Base-by-base conservation (phyloP, 176 grass and related monocot genomes). In the Rhipidocladum racemiflorum region DNA sequence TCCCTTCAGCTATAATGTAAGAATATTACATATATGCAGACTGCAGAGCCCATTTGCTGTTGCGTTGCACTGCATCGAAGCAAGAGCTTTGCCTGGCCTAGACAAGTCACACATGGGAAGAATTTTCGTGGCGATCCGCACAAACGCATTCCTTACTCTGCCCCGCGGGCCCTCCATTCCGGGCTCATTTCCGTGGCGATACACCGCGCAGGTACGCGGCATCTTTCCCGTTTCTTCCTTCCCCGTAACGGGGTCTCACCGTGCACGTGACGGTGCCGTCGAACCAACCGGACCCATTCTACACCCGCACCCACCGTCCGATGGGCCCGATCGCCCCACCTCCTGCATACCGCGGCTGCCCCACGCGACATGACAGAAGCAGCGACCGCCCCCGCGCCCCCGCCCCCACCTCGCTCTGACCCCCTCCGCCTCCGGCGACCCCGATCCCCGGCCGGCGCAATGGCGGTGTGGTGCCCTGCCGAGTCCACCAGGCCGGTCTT, bases 401-500 rank as follows among this genome's bases (percentile, higher is more conserved):
- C 44, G 60, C 69, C 86, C 81, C 87, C 78, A 46, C 64, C 35
- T 44, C 44, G 1, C 39, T 11, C 59, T 81, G 87, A 77, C 42
- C 62, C 44, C 16, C 65, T 35, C 65, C 45, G 23, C 67, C 48
- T 70, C 84, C 77, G 63, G 83, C 56, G 71, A 57, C 55, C 45
- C 35, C 15, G 38, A 65, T 67, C 77, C 65, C 64, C 32, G 15
- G 45, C 45, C 71, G 45, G 72, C 55, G 83, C 20, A 78, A 90
- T 90, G 88, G 78, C 83, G 72, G 57, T 72, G 46, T 77, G 57
- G 38, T 90, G 78, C 59, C 42, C 78, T 23, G 83, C 65, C 56
- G 88, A 86, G 24, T 86, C 72, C 48, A 62, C 85, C n/a, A 90
- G 88, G 51, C 85, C 93, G 14, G 39, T 90, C 30, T 92, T 95